Conservation (phyloP, 1,284 basidiomycete species). For the Volvariella volvacea region DNA sequence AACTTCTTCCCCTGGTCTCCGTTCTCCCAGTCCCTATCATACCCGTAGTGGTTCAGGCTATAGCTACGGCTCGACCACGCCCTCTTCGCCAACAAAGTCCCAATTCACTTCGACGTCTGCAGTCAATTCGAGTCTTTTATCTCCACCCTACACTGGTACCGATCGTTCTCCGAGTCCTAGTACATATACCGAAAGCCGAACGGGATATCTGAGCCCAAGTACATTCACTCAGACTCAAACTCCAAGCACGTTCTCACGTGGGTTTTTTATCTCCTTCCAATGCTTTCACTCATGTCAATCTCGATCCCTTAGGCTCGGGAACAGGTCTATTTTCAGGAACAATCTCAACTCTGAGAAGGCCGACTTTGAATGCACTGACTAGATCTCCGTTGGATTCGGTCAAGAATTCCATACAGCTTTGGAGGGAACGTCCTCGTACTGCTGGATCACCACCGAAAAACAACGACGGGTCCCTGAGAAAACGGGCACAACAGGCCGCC, state of each 20-base stretch:
- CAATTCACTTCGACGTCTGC: conserved; percentile 25
- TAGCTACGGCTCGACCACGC: conserved; percentile 25
- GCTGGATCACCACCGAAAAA: too few relatives aligned
- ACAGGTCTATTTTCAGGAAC: conserved; percentile 13
- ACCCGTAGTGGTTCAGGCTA: conserved; percentile 20
- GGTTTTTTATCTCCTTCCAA: conserved; percentile 5
- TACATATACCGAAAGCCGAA: conserved; percentile 12
- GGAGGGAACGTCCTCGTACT: conserved; percentile 61
- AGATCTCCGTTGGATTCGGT: conserved; percentile 68
- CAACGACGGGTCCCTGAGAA: too few relatives aligned
- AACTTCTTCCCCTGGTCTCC: conserved; percentile 46
- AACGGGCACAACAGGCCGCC: too few relatives aligned
- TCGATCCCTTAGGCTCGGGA: conserved; percentile 4
- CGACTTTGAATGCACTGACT: conserved; percentile 30
- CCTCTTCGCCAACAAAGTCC: conserved; percentile 33
- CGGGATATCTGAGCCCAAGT: conserved; percentile 19
- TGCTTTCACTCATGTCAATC: too few relatives aligned
- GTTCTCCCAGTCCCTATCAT: conserved; percentile 46
- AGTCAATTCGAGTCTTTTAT: conserved; percentile 25
- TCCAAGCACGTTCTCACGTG: conserved; percentile 12
- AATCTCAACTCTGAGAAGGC: conserved; percentile 36
- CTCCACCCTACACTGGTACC: conserved; percentile 17
- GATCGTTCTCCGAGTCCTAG: conserved; percentile 20
- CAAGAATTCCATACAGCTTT: conserved; percentile 71
- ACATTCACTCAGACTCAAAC: too few relatives aligned